Evolutionary conservation across 2,329 filamentous ascomycete genomes (phyloP), one percentile per base, ranked within the genome.

Genomic region (Malbranchea cinnamomea): DNA sequence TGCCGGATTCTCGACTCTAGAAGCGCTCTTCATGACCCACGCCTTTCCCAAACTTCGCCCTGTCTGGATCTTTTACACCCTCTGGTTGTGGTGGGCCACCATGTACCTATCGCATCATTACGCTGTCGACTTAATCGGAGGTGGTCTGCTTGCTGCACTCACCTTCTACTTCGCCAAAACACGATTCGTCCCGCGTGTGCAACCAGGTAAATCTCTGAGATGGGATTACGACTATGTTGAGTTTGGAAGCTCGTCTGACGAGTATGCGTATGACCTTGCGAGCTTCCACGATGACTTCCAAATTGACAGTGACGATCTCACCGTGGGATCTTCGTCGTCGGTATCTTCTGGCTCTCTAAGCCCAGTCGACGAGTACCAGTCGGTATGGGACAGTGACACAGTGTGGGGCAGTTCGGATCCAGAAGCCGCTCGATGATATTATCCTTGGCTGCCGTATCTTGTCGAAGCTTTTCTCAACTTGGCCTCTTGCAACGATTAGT

Each of bases 81-180:
- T 79, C 50, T 94, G 87, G 87, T 75, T 94, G 46, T 94, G 84
- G 81, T 95, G 87, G 84, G 80, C 85, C 8, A 95, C 87, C 43
- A 93, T 95, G 83, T 94, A 95, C 51, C 71, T 95, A 30, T 91
- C 82, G 47, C 87, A 95, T 57, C 87, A 95, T 60, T 95, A 95
- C 52, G 87, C 85, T 18, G 79, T 95, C 23, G 87, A 95, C 53
- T 65, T 95, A 29, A 82, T 94, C 15, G 82, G 71, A 20, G 87
- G 87, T 42, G 83, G 78, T 50, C 63, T 93, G 29, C 56, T 83
- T 36, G 78, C 83, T 14, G 76, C 76, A 8, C 63, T 78, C 29
- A 74, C 78, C 35, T 95, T 82, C 64, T 92, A 87, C 58, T 71
- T 83, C 37, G 72, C 79, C 33, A 80, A 81, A 49, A 70, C 76